Base-by-base conservation (phyloP, 345 rosid genomes). In the Limnanthes douglasii region DNA sequence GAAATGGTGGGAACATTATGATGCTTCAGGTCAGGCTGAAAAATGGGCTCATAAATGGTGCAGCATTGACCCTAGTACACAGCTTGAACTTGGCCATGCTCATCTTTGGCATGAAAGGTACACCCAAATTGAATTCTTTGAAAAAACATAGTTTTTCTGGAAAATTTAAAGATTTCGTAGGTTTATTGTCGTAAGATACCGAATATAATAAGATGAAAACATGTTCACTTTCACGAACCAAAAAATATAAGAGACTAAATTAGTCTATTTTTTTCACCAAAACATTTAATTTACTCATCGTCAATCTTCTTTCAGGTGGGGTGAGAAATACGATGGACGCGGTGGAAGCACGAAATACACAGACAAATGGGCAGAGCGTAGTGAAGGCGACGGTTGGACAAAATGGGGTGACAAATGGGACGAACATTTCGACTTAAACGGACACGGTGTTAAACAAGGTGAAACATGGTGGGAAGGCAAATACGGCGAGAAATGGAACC, bases 331-430 rank as follows among this genome's bases (percentile, higher is more conserved):
- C 18, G 93, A 88, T 11, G 95, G 95, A 11, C 73, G 66, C 36
- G 93, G 95, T 0, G 93, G 86, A 21, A 88, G 93, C 68, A 49
- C 55, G 31, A 88, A 88, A 51, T 88, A 88, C 58, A 83, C 95
- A 0, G 95, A 88, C 62, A 88, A 83, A 55, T 88, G 97, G 97
- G 97, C 95, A 0, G 97, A 83, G 61, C 66, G 86, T 8, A 62
- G 73, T 31, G 81, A 78, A 46, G 97, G 69, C 0, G 84, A 70
- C 13, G 75, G 79, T 11, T 82, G 97, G 95, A 55, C 90, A 15
- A 88, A 78, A 35, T 88, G 97, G 95, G 97, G 97, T 13, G 97
- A 88, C 70, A 88, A 88, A 50, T 83, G 97, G 97, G 97, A 88
- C 11, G 97, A 83, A 48, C 60, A 82, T 61, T 88, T 88, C 15